Evolutionary conservation across 345 rosid species (phyloP), one percentile per base, ranked within the genome.

Genomic region (Excoecaria cochinchinensis): DNA sequence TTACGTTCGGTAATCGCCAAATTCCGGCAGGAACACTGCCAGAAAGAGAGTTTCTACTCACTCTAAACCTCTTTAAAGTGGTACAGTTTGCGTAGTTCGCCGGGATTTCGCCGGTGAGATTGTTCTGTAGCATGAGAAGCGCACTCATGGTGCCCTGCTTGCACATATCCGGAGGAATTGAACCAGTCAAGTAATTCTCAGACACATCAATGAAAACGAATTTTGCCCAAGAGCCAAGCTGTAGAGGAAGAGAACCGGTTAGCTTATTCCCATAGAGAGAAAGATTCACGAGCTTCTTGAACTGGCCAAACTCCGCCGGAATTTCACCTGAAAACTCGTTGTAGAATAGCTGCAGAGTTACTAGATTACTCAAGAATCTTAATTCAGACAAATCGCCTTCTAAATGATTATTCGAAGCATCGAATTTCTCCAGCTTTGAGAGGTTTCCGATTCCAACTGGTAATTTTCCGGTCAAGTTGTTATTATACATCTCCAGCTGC

Each of bases 101-200:
- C 0, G 99, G 98, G 70, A 95, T 92, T 36, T 87, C 86, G 8
- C 98, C 99, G 0, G 96, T 83, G 51, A 95, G 76, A 21, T 79
- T 86, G 86, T 95, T 95, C 61, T 90, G 93, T 0, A 95, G 87
- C 77, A 95, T 57, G 9, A 95, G 89, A 55, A 95, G 84, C 72
- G 10, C 66, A 71, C 0, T 85, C 99, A 92, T 90, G 65, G 83
- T 84, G 63, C 98, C 96, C 38, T 75, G 74, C 80, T 91, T 90
- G 83, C 99, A 95, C 98, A 95, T 95, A 64, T 91, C 81, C 0
- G 98, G 92, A 0, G 99, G 99, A 74, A 95, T 86, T 4, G 89
- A 75, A 56, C 99, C 99, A 0, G 89, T 84, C 74, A 95, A 48
- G 6, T 67, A 60, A 82, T 95, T 95, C 83, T 90, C 98, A 0